These are phyloP conservation scores for Acanthamoeba triangularis DNA, from an alignment of 208 protist genomes.

Conservation along the genomic window DNA sequence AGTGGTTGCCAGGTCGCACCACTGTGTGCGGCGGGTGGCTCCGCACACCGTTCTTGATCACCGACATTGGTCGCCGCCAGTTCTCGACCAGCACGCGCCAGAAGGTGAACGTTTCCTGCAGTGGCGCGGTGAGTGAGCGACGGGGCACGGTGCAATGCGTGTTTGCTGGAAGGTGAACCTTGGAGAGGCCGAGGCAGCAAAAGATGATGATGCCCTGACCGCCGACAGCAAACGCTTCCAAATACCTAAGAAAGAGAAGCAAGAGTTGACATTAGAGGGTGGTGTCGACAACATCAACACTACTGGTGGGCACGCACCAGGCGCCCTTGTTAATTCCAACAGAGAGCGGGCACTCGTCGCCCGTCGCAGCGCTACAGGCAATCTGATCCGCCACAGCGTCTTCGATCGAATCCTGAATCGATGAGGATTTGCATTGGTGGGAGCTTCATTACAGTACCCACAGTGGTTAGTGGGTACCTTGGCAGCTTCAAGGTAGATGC, in stretches of 20 bases:
- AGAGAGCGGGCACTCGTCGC: neutral
- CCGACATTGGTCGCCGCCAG: neutral
- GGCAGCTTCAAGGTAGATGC: conserved; percentile 30
- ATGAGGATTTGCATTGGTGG: neutral
- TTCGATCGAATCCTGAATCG: neutral
- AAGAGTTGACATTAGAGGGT: neutral
- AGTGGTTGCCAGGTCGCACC: too few relatives aligned
- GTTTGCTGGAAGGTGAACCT: neutral
- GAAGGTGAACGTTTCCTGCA: neutral
- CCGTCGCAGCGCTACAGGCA: neutral
- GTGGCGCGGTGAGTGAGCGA: neutral
- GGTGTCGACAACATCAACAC: neutral
- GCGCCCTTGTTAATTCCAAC: neutral
- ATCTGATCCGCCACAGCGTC: neutral
- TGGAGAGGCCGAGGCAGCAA: neutral
- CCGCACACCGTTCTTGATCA: neutral
- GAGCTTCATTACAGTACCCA: too few relatives aligned
- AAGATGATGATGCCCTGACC: conserved; percentile 38
- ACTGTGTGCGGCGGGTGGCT: too few relatives aligned
- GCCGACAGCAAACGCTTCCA: neutral
- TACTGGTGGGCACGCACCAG: neutral
- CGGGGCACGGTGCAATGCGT: neutral
- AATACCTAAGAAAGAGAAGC: neutral
- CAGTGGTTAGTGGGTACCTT: neutral
- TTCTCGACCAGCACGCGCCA: neutral